Conservation (phyloP, 805 yeast species). For the Metschnikowia anglica region DNA sequence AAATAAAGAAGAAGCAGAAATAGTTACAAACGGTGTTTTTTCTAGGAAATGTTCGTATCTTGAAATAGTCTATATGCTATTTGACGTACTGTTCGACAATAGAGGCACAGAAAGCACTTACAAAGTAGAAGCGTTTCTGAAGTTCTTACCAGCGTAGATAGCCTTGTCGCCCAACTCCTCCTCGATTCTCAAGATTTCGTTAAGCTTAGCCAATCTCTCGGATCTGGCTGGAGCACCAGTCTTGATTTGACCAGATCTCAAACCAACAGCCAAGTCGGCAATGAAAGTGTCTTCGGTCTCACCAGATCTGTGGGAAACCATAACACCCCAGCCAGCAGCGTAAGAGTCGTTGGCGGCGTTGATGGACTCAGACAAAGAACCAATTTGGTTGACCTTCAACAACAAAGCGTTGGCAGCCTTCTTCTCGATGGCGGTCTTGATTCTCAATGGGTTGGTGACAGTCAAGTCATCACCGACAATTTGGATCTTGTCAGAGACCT, state of each 20-base stretch:
- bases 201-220: constrained; percentile 98
- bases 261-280: constrained; percentile 97
- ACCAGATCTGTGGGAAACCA: constrained; percentile 99
- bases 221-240: constrained; percentile 99
- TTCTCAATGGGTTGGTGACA: constrained; percentile 95
- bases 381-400: constrained; percentile 98
- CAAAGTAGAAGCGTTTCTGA: constrained; percentile 57
- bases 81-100: constrained; percentile 2
- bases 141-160: constrained; percentile 87
- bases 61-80: constrained; percentile 8
- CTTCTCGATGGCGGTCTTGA: constrained; percentile 93
- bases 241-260: constrained; percentile 98
- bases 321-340: constrained; percentile 98
- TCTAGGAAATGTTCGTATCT: constrained; percentile 7
- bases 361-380: constrained; percentile 93
- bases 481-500: constrained; percentile 69
- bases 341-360: constrained; percentile 94
- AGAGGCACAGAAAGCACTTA: constrained; percentile 25
- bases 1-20: not conserved
- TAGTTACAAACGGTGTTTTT: not conserved
- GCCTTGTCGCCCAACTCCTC: constrained; percentile 98
- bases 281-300: constrained; percentile 99
- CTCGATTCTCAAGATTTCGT: constrained; percentile 98
- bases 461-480: constrained; percentile 98
- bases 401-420: constrained; percentile 93